A percentile compares a stretch with the other conserved stretches of the same genome.
phyloP scores from a whole-genome alignment of 305 asterid species.

The Solanum hybrid region DNA sequence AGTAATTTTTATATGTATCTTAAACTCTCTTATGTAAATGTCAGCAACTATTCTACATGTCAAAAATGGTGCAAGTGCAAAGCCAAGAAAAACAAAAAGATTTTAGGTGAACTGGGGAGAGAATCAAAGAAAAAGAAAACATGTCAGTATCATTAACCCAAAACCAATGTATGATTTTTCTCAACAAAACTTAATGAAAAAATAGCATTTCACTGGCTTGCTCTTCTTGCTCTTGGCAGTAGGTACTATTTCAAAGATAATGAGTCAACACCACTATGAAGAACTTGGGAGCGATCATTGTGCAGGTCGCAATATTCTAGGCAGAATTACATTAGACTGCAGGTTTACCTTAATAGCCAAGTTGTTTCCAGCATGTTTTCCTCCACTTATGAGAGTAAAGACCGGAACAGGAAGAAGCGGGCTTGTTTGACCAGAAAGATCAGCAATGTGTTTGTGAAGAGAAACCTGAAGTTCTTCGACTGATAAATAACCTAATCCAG shows the following conservation, averaged over 20 bases:
- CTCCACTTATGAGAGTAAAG: slow-evolving; percentile 88
- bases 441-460: slow-evolving; percentile 90
- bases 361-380: slow-evolving; percentile 79
- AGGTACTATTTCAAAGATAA: not conserved
- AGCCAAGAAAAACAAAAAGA: not conserved
- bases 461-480: slow-evolving; percentile 55
- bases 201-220: not conserved
- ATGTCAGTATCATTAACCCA: not conserved
- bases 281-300: not conserved
- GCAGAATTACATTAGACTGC: not conserved
- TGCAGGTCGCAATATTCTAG: not conserved
- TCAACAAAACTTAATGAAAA: not conserved
- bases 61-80: not conserved
- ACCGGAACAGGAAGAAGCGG: slow-evolving; percentile 80
- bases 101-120: not conserved
- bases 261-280: not conserved
- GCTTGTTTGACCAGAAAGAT: slow-evolving; percentile 76
- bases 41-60: not conserved
- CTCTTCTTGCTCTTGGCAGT: not conserved
- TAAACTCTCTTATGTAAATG: not conserved
- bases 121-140: not conserved
- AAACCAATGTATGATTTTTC: not conserved
- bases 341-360: slow-evolving; percentile 63
- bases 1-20: not conserved
- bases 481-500: slow-evolving; percentile 2